Percentiles rank a stretch among this genome's conserved stretches.
phyloP scores from a whole-genome alignment of 768 basidiomycete species.

The Xerocomus brunneocitrinus region DNA sequence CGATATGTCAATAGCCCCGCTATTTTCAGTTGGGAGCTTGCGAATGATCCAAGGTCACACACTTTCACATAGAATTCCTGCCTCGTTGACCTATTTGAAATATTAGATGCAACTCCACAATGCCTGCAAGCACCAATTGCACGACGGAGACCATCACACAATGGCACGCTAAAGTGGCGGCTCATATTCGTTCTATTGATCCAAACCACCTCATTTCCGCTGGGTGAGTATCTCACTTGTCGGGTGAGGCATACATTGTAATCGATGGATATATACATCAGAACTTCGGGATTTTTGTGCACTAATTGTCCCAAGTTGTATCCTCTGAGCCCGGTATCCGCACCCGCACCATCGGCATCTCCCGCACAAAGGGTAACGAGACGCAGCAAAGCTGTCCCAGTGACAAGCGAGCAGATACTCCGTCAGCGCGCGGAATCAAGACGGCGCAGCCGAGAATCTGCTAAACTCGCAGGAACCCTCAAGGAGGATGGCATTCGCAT shows the following conservation, averaged over 20 bases:
- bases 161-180: slow-evolving; percentile 50
- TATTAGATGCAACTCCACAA: slow-evolving; percentile 52
- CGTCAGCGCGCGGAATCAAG: slow-evolving; percentile 45
- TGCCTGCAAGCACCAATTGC: slow-evolving; percentile 41
- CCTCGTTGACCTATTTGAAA: slow-evolving; percentile 1
- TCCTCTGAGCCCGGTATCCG: slow-evolving; percentile 29
- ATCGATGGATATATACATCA: slow-evolving; percentile 9
- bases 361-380: slow-evolving; percentile 37
- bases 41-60: slow-evolving; percentile 58
- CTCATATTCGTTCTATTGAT: slow-evolving; percentile 44
- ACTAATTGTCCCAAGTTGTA: slow-evolving; percentile 53
- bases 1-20: slow-evolving; percentile 52
- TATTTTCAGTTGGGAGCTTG: slow-evolving; percentile 58
- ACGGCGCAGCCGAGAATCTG: slow-evolving; percentile 40
- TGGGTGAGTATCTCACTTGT: slow-evolving; percentile 40
- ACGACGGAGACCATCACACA: slow-evolving; percentile 48
- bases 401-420: slow-evolving; percentile 46
- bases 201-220: slow-evolving; percentile 62
- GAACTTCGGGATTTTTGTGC: slow-evolving; percentile 56
- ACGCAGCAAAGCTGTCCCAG: slow-evolving; percentile 34
- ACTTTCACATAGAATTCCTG: background rate
- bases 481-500: slow-evolving; percentile 42
- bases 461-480: slow-evolving; percentile 31
- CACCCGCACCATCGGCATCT: slow-evolving; percentile 38
- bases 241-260: background rate